Conservation (phyloP, 2,329 filamentous ascomycete genomes). For the Colletotrichum trifolii region DNA sequence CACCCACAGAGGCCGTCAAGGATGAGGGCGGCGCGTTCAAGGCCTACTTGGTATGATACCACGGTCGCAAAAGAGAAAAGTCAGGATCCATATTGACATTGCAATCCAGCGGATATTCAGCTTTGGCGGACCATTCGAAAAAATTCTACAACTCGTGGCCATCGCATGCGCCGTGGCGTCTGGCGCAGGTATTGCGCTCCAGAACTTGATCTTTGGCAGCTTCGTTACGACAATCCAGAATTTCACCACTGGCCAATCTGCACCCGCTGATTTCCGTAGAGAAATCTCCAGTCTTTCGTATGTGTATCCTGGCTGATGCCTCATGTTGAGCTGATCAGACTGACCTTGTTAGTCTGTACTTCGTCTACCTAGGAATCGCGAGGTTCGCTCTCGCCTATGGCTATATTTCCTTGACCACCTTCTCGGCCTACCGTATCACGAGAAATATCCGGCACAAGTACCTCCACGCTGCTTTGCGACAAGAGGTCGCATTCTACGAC, state of each 20-base stretch:
- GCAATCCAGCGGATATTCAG: slow-evolving; percentile 44
- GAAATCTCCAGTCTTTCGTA: slow-evolving; percentile 48
- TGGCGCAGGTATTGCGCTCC: slow-evolving; percentile 50
- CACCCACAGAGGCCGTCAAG: slow-evolving; percentile 25
- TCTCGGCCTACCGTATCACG: slow-evolving; percentile 62
- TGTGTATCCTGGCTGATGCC: slow-evolving; percentile 1
- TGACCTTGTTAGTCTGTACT: slow-evolving; percentile 57
- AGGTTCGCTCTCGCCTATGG: slow-evolving; percentile 63
- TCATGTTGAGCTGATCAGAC: not conserved
- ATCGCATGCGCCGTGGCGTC: slow-evolving; percentile 49
- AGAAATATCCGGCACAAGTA: slow-evolving; percentile 61
- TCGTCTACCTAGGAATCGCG: slow-evolving; percentile 68
- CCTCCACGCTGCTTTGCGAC: slow-evolving; percentile 60
- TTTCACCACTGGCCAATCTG: slow-evolving; percentile 43
- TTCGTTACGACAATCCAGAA: slow-evolving; percentile 51
- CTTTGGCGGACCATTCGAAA: slow-evolving; percentile 44
- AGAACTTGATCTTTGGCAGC: slow-evolving; percentile 52
- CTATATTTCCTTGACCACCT: slow-evolving; percentile 56
- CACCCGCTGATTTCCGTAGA: slow-evolving; percentile 43
- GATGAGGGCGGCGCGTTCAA: slow-evolving; percentile 36
- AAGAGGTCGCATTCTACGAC: slow-evolving; percentile 63
- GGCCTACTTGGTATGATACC: slow-evolving; percentile 35
- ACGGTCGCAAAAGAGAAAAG: not conserved
- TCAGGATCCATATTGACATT: not conserved
- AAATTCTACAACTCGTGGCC: slow-evolving; percentile 43